Base-by-base conservation (phyloP, 176 grass and related monocot species). In the Lolium rigidum region DNA sequence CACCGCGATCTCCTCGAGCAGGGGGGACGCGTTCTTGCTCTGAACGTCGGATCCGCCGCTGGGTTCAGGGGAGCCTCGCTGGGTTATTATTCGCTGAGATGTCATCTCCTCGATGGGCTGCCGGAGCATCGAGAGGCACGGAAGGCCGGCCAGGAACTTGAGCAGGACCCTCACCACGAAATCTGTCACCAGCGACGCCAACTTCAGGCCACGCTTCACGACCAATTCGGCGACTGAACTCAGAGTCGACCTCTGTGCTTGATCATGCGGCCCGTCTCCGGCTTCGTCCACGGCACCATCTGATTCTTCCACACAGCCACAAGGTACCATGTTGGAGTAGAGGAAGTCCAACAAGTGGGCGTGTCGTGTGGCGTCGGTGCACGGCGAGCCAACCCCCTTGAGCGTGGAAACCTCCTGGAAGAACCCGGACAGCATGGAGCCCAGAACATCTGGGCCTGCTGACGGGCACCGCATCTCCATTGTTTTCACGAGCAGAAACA, bases 1-100 rank as follows among this genome's bases (percentile, higher is more conserved):
- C 50, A 95, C 92, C 0, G 84, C 71, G 17, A 94, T 98, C 86
- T 95, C 95, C 77, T 98, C 88, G 0, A 95, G 75, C 66, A 98
- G 65, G 22, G 93, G 95, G 0, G 86, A 73, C 3, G 10, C 18
- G 69, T 59, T 76, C 16, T 68, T 81, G 65, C 16, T 50, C 12
- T 82, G 39, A 9, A 12, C 68, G 44, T 43, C 69, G 11, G 8
- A 52, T 68, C 35, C 67, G 43, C 43, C 67, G 6, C 24, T 67
- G 39, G 60, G 26, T 38, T 93, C 39, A 10, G 18, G 52, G 15
- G 28, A 7, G 7, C 71, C 55, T 80, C 88, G 6, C 2, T 71
- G 74, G 3, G 74, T 13, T 16, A 66, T 17, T 16, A 66, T 83
- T 43, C 35, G 5, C 25, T 57, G 56, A 70, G 78, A 47, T 74